Base-by-base conservation (phyloP, 345 rosid genomes). In the Punica granatum region DNA sequence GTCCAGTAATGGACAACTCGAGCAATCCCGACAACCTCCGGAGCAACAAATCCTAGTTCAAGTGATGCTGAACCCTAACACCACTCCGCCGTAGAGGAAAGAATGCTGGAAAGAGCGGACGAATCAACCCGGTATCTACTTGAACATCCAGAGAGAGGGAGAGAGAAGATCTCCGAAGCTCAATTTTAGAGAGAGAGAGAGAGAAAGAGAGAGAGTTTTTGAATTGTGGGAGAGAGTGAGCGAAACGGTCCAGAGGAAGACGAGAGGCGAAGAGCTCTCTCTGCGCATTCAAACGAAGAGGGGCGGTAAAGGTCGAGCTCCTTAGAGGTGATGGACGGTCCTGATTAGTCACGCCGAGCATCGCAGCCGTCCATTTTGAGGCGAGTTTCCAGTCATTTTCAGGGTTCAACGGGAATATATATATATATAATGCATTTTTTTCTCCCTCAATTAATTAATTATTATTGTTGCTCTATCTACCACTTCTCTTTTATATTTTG, bases 231-330 rank as follows among this genome's bases (percentile, higher is more conserved):
- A 37, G 11, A 11, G 11, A 26, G 44, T 7, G 42, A 67, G 39
- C 1, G 71, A 62, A 49, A 67, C 67, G 53, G 31, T 51, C 42
- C 60, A 41, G 70, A 63, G 66, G 53, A 30, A 37, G 69, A 9
- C 28, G 42, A 1, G 2, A 51, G 58, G 11, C 19, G 30, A 35
- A 54, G 32, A 35, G 71, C 71, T 63, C 43, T 32, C 32, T 68
- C 14, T 23, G 51, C 34, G 35, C 25, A 67, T 72, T 72, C 71
- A 89, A 92, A 89, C 77, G 76, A 46, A 64, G 78, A 80, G 88
- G 73, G 89, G 88, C 83, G 94, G 96, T 80, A 67, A 63, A 13
- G 39, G 28, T 19, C 60, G 42, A 36, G 12, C 41, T 14, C 19
- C 18, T 34, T 21, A 14, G 10, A 48, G 31, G 9, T 39, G 48